These are phyloP conservation scores for Cynanchum wilfordii DNA, from an alignment of 257 asterid genomes.

Conservation along the genomic window DNA sequence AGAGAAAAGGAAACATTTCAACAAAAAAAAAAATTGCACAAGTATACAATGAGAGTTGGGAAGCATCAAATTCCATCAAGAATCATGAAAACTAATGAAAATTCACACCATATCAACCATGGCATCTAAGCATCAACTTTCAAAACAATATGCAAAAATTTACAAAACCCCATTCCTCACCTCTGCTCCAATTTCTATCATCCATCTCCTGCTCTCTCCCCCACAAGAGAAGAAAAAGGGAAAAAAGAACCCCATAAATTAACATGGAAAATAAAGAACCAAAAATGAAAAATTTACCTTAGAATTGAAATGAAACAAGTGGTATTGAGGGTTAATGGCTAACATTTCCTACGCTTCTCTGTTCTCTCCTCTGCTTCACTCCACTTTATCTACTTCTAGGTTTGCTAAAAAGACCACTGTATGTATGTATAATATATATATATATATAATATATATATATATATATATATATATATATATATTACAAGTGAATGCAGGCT, in stretches of 20 bases:
- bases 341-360: constrained; percentile 5
- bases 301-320: constrained; percentile 5
- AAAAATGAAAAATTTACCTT: constrained; percentile 2
- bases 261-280: neutral
- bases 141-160: neutral
- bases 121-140: neutral
- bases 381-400: no score
- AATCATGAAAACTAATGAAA: neutral
- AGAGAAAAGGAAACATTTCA: neutral
- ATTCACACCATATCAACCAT: neutral
- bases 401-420: no score
- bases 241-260: neutral
- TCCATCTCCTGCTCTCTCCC: neutral
- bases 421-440: neutral
- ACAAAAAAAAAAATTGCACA: no score
- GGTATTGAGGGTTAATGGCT: constrained; percentile 3
- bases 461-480: neutral
- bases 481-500: neutral
- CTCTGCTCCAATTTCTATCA: neutral
- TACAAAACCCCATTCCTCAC: neutral
- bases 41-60: neutral
- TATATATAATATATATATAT: neutral
- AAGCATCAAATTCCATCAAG: neutral
- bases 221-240: neutral
- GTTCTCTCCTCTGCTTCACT: neutral